Evolutionary conservation across 2,329 filamentous ascomycete genomes (phyloP), one percentile per base, ranked within the genome.

Genomic region (Ploettnerulaceae sp.): DNA sequence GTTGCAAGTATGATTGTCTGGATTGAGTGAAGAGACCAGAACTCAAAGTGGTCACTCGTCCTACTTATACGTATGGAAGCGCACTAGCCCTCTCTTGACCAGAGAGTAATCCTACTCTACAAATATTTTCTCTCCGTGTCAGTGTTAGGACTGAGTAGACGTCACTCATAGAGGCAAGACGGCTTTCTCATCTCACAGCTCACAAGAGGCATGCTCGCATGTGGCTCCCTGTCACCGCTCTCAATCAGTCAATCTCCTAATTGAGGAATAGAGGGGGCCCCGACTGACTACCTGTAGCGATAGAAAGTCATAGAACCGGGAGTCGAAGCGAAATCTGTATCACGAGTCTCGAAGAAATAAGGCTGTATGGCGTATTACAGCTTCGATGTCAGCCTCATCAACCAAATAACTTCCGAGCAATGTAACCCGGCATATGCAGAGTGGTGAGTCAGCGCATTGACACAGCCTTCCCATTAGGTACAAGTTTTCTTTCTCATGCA

Each of bases 371-470:
- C 20, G 21, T 14, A 14, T 18, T 12, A 42, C 28, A 21, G 39
- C 39, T 32, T 25, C 29, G 39, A 26, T 29, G 7, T 20, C 12
- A 42, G 39, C 26, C 39, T 24, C 39, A 32, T 39, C 36, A 36
- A 20, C 11, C 22, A 36, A 9, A 29, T 15, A 29, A 15, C 36
- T 18, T 14, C 28, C 12, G 7, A 12, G 39, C 26, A 18, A 24
- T 32, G 29, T 7, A 15, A 14, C 3, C 31, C 20, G 28, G 28
- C 11, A 9, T 32, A 42, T 33, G 39, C 39, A 42, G n/a, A 33
- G 15, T 12, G 15, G 20, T 42, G 28, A 42, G 39, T 42, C 24
- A 39, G 36, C 36, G n/a, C 20, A 24, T 39, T 25, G 18, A 25
- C 24, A 29, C 39, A 15, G 28, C 28, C n/a, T n/a, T n/a, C n/a